These are phyloP conservation scores for Carallia brachiata DNA, from an alignment of 345 rosid species.

Conservation along the genomic window DNA sequence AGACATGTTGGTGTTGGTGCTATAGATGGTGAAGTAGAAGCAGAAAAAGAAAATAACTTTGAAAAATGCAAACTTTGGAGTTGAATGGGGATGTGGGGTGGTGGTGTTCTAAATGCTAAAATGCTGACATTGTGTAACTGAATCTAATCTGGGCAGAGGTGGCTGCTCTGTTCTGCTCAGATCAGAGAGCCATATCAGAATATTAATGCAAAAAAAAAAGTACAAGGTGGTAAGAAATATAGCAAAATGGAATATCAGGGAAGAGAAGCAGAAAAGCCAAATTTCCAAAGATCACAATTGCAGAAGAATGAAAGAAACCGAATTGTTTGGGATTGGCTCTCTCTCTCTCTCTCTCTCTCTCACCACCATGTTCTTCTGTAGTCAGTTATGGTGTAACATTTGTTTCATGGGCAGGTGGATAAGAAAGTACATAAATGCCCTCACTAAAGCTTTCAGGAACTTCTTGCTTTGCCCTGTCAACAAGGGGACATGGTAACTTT, in stretches of 20 bases:
- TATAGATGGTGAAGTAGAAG: constrained; percentile 8
- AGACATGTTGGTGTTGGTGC: constrained; percentile 35
- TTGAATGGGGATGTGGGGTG: neutral
- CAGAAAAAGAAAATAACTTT: constrained; percentile 1
- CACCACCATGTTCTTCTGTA: too few species aligned
- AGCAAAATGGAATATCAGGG: neutral
- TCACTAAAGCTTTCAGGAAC: too few species aligned
- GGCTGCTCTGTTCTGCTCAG: neutral
- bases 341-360: constrained; percentile 14
- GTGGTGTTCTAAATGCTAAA: constrained; percentile 20
- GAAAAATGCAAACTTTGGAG: neutral
- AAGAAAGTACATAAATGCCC: too few species aligned
- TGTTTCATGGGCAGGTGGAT: too few species aligned
- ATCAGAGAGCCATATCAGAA: constrained; percentile 5
- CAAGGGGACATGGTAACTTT: too few species aligned
- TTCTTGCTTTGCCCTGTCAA: too few species aligned
- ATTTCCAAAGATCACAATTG: neutral
- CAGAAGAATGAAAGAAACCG: neutral
- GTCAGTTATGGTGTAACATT: too few species aligned
- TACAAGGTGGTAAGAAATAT: too few species aligned
- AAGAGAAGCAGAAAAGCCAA: neutral
- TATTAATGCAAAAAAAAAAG: neutral
- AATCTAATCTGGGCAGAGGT: neutral
- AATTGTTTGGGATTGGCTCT: constrained; percentile 35
- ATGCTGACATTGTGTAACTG: constrained; percentile 34